Evolutionary conservation across 208 protist species (phyloP).

Genomic region (Leishmania aethiopica): DNA sequence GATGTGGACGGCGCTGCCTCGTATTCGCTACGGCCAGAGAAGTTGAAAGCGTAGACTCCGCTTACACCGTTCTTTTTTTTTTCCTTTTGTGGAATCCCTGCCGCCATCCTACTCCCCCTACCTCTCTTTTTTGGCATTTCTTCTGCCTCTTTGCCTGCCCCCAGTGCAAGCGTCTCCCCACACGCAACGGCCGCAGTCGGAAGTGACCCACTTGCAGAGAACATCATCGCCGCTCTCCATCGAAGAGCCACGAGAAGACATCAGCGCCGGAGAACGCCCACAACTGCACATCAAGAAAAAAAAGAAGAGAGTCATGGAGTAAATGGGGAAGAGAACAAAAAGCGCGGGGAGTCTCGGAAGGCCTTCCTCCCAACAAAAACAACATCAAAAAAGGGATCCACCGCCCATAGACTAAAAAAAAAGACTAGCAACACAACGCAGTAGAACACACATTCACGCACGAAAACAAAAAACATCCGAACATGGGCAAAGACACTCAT

Average conservation of each 20-base stretch:
- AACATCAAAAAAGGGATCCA: not conserved
- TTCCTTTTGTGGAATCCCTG: too few relatives aligned
- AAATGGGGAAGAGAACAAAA: not conserved
- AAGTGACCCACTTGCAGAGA: not conserved
- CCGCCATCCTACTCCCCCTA: not conserved
- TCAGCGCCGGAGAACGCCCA: not conserved
- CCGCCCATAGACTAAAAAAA: too few relatives aligned
- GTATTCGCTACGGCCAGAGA: not conserved
- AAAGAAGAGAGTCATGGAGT: not conserved
- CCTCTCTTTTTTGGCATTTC: not conserved
- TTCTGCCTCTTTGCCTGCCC: not conserved
- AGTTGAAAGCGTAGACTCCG: not conserved
- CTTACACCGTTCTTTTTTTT: too few relatives aligned
- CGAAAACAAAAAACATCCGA: not conserved
- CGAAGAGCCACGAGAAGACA: not conserved
- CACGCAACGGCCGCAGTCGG: not conserved
- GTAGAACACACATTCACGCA: not conserved
- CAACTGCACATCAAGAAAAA: not conserved
- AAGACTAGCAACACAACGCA: not conserved
- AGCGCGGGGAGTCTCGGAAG: not conserved
- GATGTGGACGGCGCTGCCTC: not conserved
- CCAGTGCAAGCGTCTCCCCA: not conserved
- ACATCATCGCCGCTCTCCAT: not conserved
- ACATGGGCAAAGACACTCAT: not conserved
- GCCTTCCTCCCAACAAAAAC: not conserved